Base-by-base conservation (phyloP, 31 red algal species). In the Endocladia muricata region DNA sequence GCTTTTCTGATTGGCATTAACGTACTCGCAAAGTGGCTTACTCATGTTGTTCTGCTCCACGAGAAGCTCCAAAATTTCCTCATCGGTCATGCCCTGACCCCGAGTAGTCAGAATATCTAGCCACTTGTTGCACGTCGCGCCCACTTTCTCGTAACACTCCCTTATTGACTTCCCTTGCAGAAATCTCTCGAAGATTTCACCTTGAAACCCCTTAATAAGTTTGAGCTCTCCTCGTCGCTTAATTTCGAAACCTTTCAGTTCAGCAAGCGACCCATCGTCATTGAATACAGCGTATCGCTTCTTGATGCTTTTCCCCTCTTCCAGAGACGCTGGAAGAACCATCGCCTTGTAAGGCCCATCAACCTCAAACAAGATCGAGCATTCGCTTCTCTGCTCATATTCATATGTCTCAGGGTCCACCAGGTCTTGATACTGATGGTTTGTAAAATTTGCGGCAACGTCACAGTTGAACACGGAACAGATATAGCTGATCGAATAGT, bases 251-350 rank as follows among this genome's bases (percentile, higher is more conserved):
- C 96, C 96, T 66, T 99, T 99, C 29, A 99, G 77, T 66, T 99
- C 96, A 17, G 93, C 96, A 23, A 99, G 81, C 40, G 82, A 84
- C n/a, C 92, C 92, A 62, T 95, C 96, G 36, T 77, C 74, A 68
- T 99, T 91, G 81, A 99, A 99, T 11, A 99, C 96, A 17, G 96
- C 96, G 60, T 99, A 99, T 40, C 96, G 87, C 82, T 99, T 99
- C 81, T 99, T 99, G 48, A 99, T 95, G 61, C 81, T 95, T 58
- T 95, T 99, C 9, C 93, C 93, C 59, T 99, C 96, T 79, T 99
- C 96, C 44, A 93, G 85, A 47, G 92, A 95, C 2, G 96, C 92
- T 9, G 96, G 96, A 3, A 99, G 82, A 1, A 99, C 87, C 96
- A 99, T 99, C 1, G 96, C 96, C 22, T 79, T 76, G 75, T 99